These are phyloP conservation scores for Coemansia interrupta DNA, from an alignment of 192 early-diverging fungal genomes.

Conservation along the genomic window DNA sequence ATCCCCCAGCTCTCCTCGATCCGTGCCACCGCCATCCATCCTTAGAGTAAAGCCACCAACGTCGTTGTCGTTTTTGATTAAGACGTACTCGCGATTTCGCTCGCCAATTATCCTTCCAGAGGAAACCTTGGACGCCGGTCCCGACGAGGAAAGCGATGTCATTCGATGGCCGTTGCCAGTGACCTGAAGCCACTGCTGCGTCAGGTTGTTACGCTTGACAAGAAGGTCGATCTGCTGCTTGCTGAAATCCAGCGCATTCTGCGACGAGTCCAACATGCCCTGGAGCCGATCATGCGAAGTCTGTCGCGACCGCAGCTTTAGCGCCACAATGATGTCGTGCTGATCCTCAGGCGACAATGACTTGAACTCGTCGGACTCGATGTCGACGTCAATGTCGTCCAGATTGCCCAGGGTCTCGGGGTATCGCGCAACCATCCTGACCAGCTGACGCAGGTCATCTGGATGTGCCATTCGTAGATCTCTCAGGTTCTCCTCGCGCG, in stretches of 20 bases:
- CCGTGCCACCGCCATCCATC: conserved; percentile 12
- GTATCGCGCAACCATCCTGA: conserved; percentile 25
- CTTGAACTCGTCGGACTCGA: conserved; percentile 76
- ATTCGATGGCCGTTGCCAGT: conserved; percentile 36
- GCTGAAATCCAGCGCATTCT: conserved; percentile 83
- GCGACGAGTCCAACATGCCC: conserved; percentile 67
- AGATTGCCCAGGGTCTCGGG: conserved; percentile 44
- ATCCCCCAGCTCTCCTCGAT: neutral
- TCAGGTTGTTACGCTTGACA: conserved; percentile 79
- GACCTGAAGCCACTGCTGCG: conserved; percentile 66
- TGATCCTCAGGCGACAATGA: conserved; percentile 77
- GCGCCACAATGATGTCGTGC: conserved; percentile 89
- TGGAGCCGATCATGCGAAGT: conserved; percentile 69
- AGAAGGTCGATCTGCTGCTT: conserved; percentile 83
- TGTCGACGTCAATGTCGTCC: conserved; percentile 58
- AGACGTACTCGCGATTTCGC: conserved; percentile 73
- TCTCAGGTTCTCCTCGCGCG: conserved; percentile 27
- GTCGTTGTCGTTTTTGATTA: conserved; percentile 78
- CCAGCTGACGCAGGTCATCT: conserved; percentile 42
- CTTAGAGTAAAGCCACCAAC: conserved; percentile 66
- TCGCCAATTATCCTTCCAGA: conserved; percentile 76
- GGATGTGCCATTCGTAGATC: conserved; percentile 50
- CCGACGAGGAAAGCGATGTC: conserved; percentile 4
- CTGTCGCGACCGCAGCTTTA: conserved; percentile 76
- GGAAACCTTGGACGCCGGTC: conserved; percentile 10